Conservation (phyloP, 495 filamentous ascomycete species). For the Venustampulla echinocandica region DNA sequence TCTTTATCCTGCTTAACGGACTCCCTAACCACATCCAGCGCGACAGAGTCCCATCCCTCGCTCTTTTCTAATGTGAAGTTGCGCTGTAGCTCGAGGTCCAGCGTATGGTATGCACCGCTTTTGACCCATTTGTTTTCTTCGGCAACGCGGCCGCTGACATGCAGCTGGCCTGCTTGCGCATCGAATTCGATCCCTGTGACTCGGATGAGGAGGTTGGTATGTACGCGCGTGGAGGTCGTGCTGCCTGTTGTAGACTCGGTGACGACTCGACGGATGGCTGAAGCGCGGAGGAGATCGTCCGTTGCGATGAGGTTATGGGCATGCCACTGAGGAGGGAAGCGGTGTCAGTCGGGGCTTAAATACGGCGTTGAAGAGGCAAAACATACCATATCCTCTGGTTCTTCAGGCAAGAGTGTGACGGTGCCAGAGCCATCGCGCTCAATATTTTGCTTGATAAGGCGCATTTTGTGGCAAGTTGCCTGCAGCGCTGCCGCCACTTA, state of each 20-base stretch:
- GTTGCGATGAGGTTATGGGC: conserved; percentile 88
- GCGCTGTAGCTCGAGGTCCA: conserved; percentile 80
- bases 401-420: conserved; percentile 76
- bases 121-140: conserved; percentile 78
- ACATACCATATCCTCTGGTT: conserved; percentile 88
- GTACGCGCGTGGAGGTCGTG: conserved; percentile 63
- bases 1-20: conserved; percentile 67
- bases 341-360: no score
- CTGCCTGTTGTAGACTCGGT: conserved; percentile 64
- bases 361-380: background rate
- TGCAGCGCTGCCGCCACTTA: no score
- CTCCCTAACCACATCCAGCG: conserved; percentile 67
- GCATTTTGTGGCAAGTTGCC: conserved; percentile 55
- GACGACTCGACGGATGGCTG: conserved; percentile 73
- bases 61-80: conserved; percentile 78
- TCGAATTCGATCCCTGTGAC: conserved; percentile 88
- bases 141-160: conserved; percentile 73
- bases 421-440: conserved; percentile 68
- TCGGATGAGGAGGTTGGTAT: conserved; percentile 67
- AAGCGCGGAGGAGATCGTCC: conserved; percentile 70
- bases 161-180: conserved; percentile 69
- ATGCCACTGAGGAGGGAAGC: conserved; percentile 67
- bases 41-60: conserved; percentile 86
- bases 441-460: conserved; percentile 63
- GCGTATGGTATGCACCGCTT: conserved; percentile 79